Conservation (phyloP, 495 filamentous ascomycete genomes). For the Lasiosphaeria hispida region DNA sequence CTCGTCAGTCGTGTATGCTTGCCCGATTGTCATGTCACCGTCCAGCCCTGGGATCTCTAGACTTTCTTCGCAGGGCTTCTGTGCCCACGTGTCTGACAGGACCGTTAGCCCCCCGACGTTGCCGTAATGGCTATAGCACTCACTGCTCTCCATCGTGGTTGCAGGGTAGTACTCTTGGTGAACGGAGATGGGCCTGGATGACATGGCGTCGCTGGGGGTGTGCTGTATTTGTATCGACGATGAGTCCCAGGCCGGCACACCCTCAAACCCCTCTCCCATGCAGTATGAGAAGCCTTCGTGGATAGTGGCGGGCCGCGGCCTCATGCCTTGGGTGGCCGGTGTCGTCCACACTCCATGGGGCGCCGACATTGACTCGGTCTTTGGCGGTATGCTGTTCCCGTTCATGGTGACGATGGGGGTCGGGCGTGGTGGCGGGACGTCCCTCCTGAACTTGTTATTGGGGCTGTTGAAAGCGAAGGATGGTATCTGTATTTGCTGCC, state of each 20-base stretch:
- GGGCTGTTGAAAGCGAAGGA: constrained; percentile 40
- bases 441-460: constrained; percentile 38
- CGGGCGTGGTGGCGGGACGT: constrained; percentile 37
- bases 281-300: constrained; percentile 60
- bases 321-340: constrained; percentile 40
- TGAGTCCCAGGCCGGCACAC: constrained; percentile 54
- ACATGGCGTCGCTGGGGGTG: constrained; percentile 46
- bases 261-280: constrained; percentile 48
- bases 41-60: constrained; percentile 48
- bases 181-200: constrained; percentile 49
- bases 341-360: constrained; percentile 46
- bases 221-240: constrained; percentile 50
- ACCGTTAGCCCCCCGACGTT: constrained; percentile 30
- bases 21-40: constrained; percentile 51
- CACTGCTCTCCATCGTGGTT: constrained; percentile 49
- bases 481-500: constrained; percentile 43
- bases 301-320: constrained; percentile 54
- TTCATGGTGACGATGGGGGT: constrained; percentile 40
- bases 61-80: constrained; percentile 50
- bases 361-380: constrained; percentile 38
- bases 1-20: constrained; percentile 56
- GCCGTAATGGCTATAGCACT: constrained; percentile 31
- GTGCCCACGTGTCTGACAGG: constrained; percentile 45
- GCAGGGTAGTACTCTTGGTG: constrained; percentile 54
- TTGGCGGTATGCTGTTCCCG: constrained; percentile 36